These are phyloP conservation scores for Dendrobium chrysotoxum DNA, from an alignment of 106 monocot genomes.

Conservation along the genomic window DNA sequence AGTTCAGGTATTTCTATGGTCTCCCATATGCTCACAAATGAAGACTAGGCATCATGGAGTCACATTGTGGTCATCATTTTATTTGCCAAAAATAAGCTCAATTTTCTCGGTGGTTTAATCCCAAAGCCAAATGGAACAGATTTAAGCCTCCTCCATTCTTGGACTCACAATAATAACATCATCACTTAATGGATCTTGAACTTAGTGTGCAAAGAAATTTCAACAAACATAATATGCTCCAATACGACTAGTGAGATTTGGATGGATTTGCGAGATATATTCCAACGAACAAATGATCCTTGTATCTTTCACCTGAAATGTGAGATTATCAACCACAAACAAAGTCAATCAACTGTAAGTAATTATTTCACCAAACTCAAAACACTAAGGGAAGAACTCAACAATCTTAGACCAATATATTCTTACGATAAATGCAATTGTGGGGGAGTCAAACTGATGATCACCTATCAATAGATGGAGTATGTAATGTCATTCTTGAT, in stretches of 20 bases:
- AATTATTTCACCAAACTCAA: neutral
- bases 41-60: slow-evolving; percentile 5
- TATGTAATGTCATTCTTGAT: neutral
- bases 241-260: neutral
- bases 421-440: neutral
- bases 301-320: neutral
- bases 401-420: neutral
- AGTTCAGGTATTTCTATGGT: neutral
- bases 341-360: neutral
- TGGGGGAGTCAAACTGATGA: neutral
- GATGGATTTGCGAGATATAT: neutral
- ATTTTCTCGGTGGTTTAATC: slow-evolving; percentile 7
- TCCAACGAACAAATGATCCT: slow-evolving; percentile 3
- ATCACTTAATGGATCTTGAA: neutral
- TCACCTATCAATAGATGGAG: neutral
- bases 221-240: neutral
- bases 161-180: slow-evolving; percentile 4
- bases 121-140: neutral
- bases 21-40: neutral
- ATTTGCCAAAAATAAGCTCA: slow-evolving; percentile 7
- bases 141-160: neutral
- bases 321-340: neutral
- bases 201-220: neutral
- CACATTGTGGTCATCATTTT: neutral
- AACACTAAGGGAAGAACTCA: neutral